phyloP scores from a whole-genome alignment of 116 monocot genomes.

The Dioscorea cayenensis region DNA sequence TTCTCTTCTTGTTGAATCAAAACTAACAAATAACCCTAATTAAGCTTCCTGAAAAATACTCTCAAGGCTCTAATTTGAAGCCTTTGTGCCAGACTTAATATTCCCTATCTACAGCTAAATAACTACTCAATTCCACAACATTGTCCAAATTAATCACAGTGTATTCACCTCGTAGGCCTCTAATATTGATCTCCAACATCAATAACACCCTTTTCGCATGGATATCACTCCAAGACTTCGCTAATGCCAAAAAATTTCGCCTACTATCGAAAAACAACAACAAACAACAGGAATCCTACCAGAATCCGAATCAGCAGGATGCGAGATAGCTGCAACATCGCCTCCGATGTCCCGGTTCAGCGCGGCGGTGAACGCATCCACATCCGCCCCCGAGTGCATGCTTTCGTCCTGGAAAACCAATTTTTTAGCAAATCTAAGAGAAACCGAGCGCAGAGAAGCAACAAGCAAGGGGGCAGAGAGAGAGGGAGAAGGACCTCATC shows the following conservation, averaged over 20 bases:
- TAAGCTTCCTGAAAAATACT: too few species aligned
- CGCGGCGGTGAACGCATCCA: constrained; percentile 85
- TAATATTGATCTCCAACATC: too few species aligned
- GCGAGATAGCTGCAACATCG: constrained; percentile 15
- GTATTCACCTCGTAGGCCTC: too few species aligned
- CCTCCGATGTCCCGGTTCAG: constrained; percentile 68
- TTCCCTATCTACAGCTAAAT: too few species aligned
- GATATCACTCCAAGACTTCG: too few species aligned
- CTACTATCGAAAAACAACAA: not conserved
- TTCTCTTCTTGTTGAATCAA: too few species aligned
- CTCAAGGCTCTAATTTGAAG: too few species aligned
- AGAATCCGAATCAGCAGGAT: constrained; percentile 17
- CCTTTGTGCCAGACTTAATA: too few species aligned
- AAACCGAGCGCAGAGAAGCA: not conserved
- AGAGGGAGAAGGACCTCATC: constrained; percentile 27
- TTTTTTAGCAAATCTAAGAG: not conserved
- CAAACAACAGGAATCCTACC: constrained; percentile 9
- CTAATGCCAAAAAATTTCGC: not conserved
- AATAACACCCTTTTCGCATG: too few species aligned
- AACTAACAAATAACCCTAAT: too few species aligned
- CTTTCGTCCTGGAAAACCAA: constrained; percentile 59
- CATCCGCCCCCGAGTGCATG: constrained; percentile 82
- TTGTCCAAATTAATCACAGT: too few species aligned
- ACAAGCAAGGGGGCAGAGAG: not conserved
- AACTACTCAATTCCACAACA: too few species aligned